phyloP scores from a whole-genome alignment of 2,329 filamentous ascomycete species.

The Plenodomus tracheiphilus region DNA sequence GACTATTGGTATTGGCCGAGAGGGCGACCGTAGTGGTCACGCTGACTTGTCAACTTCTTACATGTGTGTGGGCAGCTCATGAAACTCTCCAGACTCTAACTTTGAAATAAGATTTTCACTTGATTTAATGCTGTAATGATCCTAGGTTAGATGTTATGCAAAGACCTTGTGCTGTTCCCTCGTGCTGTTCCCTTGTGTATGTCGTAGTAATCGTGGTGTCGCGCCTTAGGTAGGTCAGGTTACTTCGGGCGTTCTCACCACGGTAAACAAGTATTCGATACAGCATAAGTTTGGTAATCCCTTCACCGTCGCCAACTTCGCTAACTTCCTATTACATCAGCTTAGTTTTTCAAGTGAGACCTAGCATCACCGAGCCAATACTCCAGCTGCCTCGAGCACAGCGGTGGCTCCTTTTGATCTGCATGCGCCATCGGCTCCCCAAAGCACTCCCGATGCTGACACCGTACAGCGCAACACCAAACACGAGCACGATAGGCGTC shows the following conservation, averaged over 20 bases:
- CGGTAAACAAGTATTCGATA: neutral
- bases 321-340: neutral
- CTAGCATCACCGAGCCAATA: neutral
- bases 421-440: slow-evolving; percentile 9
- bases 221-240: too few species aligned
- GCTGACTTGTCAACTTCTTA: too few species aligned
- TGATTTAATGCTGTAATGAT: too few species aligned
- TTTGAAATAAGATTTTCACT: too few species aligned
- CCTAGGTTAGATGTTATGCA: too few species aligned
- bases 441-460: slow-evolving; percentile 2
- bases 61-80: too few species aligned
- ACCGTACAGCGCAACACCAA: neutral
- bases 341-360: neutral
- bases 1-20: too few species aligned
- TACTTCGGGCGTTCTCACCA: neutral
- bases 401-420: neutral
- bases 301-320: neutral
- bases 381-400: slow-evolving; percentile 1
- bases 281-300: neutral
- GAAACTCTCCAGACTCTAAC: too few species aligned
- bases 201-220: too few species aligned
- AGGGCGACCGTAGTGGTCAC: too few species aligned
- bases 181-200: too few species aligned
- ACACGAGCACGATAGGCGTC: slow-evolving; percentile 1
- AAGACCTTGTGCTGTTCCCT: too few species aligned